Percentiles rank a stretch among this genome's conserved stretches.
These are phyloP conservation scores for Pichia gijzeniarum DNA, from an alignment of 805 yeast genomes.

Conservation along the genomic window DNA sequence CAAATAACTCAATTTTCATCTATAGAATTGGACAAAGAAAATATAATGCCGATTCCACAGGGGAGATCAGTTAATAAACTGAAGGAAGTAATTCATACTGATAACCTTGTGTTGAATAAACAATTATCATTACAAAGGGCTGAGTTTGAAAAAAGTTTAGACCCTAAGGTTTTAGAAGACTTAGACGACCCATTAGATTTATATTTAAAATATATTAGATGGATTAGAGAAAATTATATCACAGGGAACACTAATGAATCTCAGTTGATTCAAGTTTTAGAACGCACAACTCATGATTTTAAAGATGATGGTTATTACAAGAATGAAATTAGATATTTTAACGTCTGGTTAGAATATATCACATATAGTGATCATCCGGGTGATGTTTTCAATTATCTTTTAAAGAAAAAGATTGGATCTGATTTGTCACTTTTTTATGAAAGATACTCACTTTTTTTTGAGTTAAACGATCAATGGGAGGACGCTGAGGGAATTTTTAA, in stretches of 20 bases:
- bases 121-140: slow-evolving; percentile 31
- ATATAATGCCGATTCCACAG: slow-evolving; percentile 55
- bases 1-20: not conserved
- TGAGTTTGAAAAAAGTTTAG: slow-evolving; percentile 44
- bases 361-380: slow-evolving; percentile 61
- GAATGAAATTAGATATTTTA: slow-evolving; percentile 76
- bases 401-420: slow-evolving; percentile 64
- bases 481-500: slow-evolving; percentile 58
- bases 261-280: slow-evolving; percentile 59
- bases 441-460: slow-evolving; percentile 63
- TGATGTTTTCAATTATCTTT: slow-evolving; percentile 65
- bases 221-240: slow-evolving; percentile 61
- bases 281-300: slow-evolving; percentile 64
- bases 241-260: slow-evolving; percentile 56
- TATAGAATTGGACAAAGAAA: slow-evolving; percentile 69
- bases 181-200: slow-evolving; percentile 80
- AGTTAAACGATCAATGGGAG: slow-evolving; percentile 36
- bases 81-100: slow-evolving; percentile 35
- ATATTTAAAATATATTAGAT: slow-evolving; percentile 65
- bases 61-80: slow-evolving; percentile 67
- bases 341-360: slow-evolving; percentile 76
- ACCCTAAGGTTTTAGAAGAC: slow-evolving; percentile 40
- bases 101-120: slow-evolving; percentile 15
- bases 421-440: slow-evolving; percentile 69
- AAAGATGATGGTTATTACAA: slow-evolving; percentile 60